A percentile compares a stretch with the other conserved stretches of the same genome.
Evolutionary conservation across 345 rosid species (phyloP).

Genomic region (Ceriops decandra): DNA sequence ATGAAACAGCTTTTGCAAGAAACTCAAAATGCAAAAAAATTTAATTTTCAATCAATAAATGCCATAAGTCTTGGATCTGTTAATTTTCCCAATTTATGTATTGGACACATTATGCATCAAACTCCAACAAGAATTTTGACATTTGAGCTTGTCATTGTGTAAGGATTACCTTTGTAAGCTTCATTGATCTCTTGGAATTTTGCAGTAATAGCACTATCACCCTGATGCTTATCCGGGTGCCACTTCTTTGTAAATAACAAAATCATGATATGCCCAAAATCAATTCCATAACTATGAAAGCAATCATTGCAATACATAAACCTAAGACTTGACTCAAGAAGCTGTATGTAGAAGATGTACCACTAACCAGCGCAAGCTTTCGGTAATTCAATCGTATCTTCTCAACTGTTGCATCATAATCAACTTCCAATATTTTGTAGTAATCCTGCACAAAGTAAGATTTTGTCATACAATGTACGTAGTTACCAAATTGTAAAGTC

Average conservation of each 20-base stretch:
- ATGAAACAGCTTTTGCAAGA: too few relatives aligned
- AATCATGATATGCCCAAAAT: constrained; percentile 11
- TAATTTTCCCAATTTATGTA: background rate
- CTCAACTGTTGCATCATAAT: constrained; percentile 84
- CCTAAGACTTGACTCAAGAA: constrained; percentile 22
- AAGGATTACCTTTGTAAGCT: constrained; percentile 59
- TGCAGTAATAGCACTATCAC: constrained; percentile 57
- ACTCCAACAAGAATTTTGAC: background rate
- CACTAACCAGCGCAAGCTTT: constrained; percentile 80
- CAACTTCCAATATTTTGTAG: constrained; percentile 72
- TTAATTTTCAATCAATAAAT: too few relatives aligned
- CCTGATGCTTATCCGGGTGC: constrained; percentile 89
- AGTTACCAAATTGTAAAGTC: constrained; percentile 1
- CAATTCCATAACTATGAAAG: constrained; percentile 8
- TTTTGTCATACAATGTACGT: constrained; percentile 15
- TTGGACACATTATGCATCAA: background rate
- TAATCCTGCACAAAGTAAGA: constrained; percentile 49
- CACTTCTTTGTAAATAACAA: constrained; percentile 47
- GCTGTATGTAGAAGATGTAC: constrained; percentile 15
- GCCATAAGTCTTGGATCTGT: background rate
- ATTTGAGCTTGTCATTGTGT: background rate
- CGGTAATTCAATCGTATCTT: constrained; percentile 63
- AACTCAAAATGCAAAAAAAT: too few relatives aligned
- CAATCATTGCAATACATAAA: constrained; percentile 13
- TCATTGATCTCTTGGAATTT: constrained; percentile 81